Conservation (phyloP, 1,284 basidiomycete genomes). For the Boletus mariae region DNA sequence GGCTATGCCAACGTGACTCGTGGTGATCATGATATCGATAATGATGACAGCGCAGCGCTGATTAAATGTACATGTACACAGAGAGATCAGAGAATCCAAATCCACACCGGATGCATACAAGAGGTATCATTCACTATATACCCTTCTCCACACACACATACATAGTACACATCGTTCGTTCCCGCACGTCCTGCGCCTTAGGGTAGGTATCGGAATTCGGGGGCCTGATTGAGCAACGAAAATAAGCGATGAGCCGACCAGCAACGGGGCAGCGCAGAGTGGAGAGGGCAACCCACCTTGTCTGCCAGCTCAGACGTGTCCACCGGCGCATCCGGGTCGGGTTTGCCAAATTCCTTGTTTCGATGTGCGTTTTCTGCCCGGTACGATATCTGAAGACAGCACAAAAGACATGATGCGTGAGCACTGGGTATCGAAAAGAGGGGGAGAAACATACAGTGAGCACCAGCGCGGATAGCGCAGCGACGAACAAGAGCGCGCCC, state of each 20-base stretch:
- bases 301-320: conserved; percentile 68
- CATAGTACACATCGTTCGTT: background rate
- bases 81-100: background rate
- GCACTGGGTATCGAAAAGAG: background rate
- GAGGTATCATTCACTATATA: background rate
- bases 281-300: conserved; percentile 37
- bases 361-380: conserved; percentile 57
- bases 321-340: conserved; percentile 46
- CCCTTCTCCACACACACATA: background rate
- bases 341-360: conserved; percentile 53
- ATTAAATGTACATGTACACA: background rate
- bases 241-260: background rate
- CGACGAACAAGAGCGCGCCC: conserved; percentile 58
- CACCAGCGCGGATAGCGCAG: conserved; percentile 47
- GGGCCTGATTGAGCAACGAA: background rate
- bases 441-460: conserved; percentile 45
- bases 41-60: no score
- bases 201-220: background rate
- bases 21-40: no score
- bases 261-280: background rate
- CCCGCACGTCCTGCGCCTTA: background rate
- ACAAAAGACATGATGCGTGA: background rate
- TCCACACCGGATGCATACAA: background rate
- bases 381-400: conserved; percentile 50
- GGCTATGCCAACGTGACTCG: no score